phyloP scores from a whole-genome alignment of 768 basidiomycete genomes.

The Austroboletus eburneus region DNA sequence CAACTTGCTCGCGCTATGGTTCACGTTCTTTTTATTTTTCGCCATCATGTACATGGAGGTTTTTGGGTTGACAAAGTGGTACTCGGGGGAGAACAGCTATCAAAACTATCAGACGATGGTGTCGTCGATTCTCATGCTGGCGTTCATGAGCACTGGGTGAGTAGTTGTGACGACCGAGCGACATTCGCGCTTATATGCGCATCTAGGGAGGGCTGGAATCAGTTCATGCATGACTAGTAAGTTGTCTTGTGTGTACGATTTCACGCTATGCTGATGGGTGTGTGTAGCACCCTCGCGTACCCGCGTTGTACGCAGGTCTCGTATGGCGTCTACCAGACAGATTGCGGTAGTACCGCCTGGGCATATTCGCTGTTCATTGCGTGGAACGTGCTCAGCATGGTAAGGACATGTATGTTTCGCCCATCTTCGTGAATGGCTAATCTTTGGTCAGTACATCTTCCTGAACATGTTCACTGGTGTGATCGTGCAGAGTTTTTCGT shows the following conservation, averaged over 20 bases:
- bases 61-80: conserved; percentile 88
- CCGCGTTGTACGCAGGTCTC: conserved; percentile 73
- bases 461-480: conserved; percentile 97
- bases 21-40: conserved; percentile 88
- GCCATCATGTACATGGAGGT: conserved; percentile 86
- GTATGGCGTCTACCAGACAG: conserved; percentile 52
- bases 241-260: not conserved
- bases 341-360: conserved; percentile 85
- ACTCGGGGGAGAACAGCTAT: conserved; percentile 58
- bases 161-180: conserved; percentile 20
- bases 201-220: conserved; percentile 92
- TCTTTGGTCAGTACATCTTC: conserved; percentile 74
- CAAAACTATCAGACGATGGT: conserved; percentile 80
- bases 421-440: not conserved
- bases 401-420: conserved; percentile 30
- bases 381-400: conserved; percentile 96
- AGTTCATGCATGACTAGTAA: conserved; percentile 96
- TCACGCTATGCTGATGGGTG: not conserved
- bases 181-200: conserved; percentile 5
- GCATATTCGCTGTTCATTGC: conserved; percentile 85
- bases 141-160: conserved; percentile 91
- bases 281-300: conserved; percentile 61
- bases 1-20: conserved; percentile 83
- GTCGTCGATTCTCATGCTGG: conserved; percentile 80
- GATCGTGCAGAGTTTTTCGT: conserved; percentile 93